These are phyloP conservation scores for Collybia sp. DNA, from an alignment of 768 basidiomycete species.

Conservation along the genomic window DNA sequence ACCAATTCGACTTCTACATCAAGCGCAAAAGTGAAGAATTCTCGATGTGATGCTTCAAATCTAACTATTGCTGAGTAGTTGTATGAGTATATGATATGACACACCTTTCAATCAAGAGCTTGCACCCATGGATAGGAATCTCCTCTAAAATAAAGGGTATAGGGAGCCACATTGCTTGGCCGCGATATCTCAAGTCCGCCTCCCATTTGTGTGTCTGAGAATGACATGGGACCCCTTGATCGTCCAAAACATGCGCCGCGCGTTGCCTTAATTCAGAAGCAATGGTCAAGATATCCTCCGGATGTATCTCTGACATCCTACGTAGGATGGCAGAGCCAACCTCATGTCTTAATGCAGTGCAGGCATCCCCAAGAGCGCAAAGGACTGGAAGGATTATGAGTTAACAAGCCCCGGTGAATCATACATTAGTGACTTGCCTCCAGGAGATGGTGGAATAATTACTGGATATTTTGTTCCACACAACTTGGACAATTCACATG, in stretches of 20 bases:
- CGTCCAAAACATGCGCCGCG: slow-evolving; percentile 13
- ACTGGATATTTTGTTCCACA: slow-evolving; percentile 13
- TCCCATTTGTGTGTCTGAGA: slow-evolving; percentile 13
- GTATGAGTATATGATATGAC: too few species aligned
- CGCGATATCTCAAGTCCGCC: slow-evolving; percentile 21
- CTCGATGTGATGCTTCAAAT: slow-evolving; percentile 16
- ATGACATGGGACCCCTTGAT: slow-evolving; percentile 13
- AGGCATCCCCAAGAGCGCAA: slow-evolving; percentile 24
- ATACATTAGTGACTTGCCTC: slow-evolving; percentile 10
- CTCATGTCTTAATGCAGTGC: slow-evolving; percentile 21
- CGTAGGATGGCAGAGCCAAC: slow-evolving; percentile 16
- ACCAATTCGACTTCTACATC: slow-evolving; percentile 19
- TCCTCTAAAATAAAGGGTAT: slow-evolving; percentile 15
- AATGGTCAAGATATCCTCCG: slow-evolving; percentile 2
- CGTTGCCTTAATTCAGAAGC: slow-evolving; percentile 11
- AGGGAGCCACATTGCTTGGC: slow-evolving; percentile 19
- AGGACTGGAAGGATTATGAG: slow-evolving; percentile 12
- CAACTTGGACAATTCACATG: slow-evolving; percentile 16
- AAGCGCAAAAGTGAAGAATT: slow-evolving; percentile 19
- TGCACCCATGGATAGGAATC: slow-evolving; percentile 9
- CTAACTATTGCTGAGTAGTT: slow-evolving; percentile 8
- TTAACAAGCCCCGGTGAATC: not conserved
- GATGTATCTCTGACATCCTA: slow-evolving; percentile 13
- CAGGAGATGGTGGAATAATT: slow-evolving; percentile 23
- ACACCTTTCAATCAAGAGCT: slow-evolving; percentile 3